Percentiles rank a stretch among this genome's conserved stretches.
These are phyloP conservation scores for Mrakia frigida DNA, from an alignment of 768 basidiomycete genomes.

Conservation along the genomic window DNA sequence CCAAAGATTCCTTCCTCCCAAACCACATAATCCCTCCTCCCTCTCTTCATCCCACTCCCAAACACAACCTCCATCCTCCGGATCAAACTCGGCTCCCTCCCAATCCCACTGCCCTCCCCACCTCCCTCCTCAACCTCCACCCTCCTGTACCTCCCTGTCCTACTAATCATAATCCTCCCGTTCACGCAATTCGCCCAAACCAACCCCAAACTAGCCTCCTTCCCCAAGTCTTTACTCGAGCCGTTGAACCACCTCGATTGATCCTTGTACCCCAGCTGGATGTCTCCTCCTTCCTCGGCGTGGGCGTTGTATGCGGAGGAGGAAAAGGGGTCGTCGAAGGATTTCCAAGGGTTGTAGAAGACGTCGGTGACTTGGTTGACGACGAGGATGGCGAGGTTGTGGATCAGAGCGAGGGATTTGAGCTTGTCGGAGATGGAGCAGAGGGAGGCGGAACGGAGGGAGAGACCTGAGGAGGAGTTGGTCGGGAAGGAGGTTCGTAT, in stretches of 20 bases:
- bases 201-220: constrained; percentile 80
- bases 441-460: constrained; percentile 68
- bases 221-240: constrained; percentile 51
- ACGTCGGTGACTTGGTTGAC: constrained; percentile 85
- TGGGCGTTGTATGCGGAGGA: not conserved
- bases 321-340: not conserved
- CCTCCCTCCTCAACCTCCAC: constrained; percentile 46
- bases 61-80: constrained; percentile 73
- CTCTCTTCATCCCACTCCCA: constrained; percentile 57
- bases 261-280: constrained; percentile 57
- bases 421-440: constrained; percentile 62
- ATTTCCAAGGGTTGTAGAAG: constrained; percentile 47
- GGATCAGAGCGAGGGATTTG: constrained; percentile 61
- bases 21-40: constrained; percentile 70
- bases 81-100: constrained; percentile 48
- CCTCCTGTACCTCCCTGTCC: constrained; percentile 64
- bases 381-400: constrained; percentile 69
- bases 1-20: constrained; percentile 55
- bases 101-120: constrained; percentile 40
- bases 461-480: constrained; percentile 51
- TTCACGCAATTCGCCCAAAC: constrained; percentile 94
- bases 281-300: not conserved
- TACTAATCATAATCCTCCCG: constrained; percentile 70
- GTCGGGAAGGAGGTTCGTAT: constrained; percentile 64
- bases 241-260: constrained; percentile 73